Conservation (phyloP, 2,329 filamentous ascomycete species). For the Talaromyces amestolkiae region DNA sequence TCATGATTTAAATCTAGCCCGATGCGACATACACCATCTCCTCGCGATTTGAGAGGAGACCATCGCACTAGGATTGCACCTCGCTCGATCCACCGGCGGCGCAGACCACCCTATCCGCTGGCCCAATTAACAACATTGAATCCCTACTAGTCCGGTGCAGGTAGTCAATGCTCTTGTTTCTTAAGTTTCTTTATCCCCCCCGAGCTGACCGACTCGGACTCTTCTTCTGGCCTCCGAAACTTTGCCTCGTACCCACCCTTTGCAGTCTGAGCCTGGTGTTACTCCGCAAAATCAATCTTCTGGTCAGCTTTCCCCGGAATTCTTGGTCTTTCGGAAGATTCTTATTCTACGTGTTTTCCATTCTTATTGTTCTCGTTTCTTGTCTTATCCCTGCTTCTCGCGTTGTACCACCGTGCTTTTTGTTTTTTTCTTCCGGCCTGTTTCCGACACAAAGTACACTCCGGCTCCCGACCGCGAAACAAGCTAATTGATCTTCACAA, state of each 20-base stretch:
- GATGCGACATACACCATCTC: background rate
- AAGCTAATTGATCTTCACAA: background rate
- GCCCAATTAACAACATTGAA: background rate
- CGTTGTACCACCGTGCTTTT: background rate
- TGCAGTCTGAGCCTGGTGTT: background rate
- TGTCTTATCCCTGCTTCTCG: background rate
- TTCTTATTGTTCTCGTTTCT: too few species aligned
- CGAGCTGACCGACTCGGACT: background rate
- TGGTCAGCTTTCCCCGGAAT: conserved; percentile 3
- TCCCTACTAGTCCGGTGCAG: background rate
- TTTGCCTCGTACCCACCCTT: background rate
- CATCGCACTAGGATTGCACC: background rate
- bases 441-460: background rate
- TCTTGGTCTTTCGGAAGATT: background rate
- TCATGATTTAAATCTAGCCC: background rate
- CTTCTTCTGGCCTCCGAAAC: conserved; percentile 9
- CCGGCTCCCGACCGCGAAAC: background rate
- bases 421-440: background rate
- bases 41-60: background rate
- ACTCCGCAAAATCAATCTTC: conserved; percentile 1
- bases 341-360: background rate
- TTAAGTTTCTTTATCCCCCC: background rate
- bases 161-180: background rate
- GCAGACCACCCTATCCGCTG: background rate
- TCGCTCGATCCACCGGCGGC: background rate